Base-by-base conservation (phyloP, 169 alveolate genomes). In the Plasmodium vivax region DNA sequence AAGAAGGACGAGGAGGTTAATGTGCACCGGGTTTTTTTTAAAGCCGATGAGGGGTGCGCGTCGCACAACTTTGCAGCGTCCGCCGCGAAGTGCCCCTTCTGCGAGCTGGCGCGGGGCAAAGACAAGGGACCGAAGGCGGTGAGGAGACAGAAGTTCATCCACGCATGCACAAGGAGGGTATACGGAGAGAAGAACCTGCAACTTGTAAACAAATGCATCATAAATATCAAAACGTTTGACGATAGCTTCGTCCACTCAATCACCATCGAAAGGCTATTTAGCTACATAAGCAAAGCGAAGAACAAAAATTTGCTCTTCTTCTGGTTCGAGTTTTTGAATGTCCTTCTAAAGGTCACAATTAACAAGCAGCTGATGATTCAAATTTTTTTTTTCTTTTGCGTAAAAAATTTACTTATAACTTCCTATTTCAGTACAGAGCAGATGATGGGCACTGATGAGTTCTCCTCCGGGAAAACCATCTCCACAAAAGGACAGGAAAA, bases 281-380 rank as follows among this genome's bases (percentile, higher is more conserved):
- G 79, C 41, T 92, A 62, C 82, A 62, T 83, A 83, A 84, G 32
- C 30, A 58, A 51, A 41, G 23, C 27, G 16, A 79, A 62, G 8
- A 77, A 75, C 62, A 85, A 75, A 71, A 90, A 82, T 80, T 80
- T 72, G 62, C 45, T 75, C 38, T 95, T 74, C 72, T 95, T 81
- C 45, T 84, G 83, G 95, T 92, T 83, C 81, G 79, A 41, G 92
- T 93, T 90, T 92, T 85, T 56, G 92, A 90, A 62, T 84, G 94
- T 74, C 83, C 75, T 80, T 51, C 56, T 80, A 82, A 92, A 85
- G 84, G 94, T 82, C 0, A 90, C 94, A 47, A 71, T 95, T 56
- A 80, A 84, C 56, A 93, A 95, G 62, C 80, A 93, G 83, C 73
- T 90, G 45, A 79, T 77, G 92, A 82, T 82, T 3, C 73, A 91